Conservation (phyloP, 1,284 basidiomycete species). For the Tilletia indica region DNA sequence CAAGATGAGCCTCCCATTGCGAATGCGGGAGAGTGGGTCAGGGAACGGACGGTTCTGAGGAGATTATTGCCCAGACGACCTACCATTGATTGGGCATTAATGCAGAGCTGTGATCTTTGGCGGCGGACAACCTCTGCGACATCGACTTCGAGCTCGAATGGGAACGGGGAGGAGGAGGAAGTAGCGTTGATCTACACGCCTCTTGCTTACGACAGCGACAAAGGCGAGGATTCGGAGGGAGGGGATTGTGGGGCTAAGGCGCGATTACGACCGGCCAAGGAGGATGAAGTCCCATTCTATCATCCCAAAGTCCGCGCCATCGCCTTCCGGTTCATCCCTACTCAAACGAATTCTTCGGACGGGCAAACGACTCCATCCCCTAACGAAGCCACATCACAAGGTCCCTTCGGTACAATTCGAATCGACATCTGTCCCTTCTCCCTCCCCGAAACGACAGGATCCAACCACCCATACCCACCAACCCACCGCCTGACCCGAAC, state of each 20-base stretch:
- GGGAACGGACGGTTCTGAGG: neutral
- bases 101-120: conserved; percentile 12
- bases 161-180: conserved; percentile 22
- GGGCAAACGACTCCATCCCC: neutral
- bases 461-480: conserved; percentile 20
- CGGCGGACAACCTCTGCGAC: neutral
- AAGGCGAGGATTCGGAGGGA: neutral
- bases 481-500: conserved; percentile 74
- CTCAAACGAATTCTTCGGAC: neutral
- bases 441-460: neutral
- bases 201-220: conserved; percentile 15
- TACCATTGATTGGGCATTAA: neutral
- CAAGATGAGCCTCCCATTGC: conserved; percentile 13
- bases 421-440: conserved; percentile 27
- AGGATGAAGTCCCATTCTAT: conserved; percentile 46
- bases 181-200: conserved; percentile 34
- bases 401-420: conserved; percentile 14
- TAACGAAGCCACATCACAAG: neutral
- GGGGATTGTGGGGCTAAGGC: neutral
- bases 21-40: neutral
- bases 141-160: neutral
- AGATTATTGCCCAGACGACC: conserved; percentile 9
- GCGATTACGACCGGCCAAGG: neutral
- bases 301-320: conserved; percentile 49
- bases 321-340: conserved; percentile 35